Conservation (phyloP, 1,284 basidiomycete species). For the Ustilago cynodontis region DNA sequence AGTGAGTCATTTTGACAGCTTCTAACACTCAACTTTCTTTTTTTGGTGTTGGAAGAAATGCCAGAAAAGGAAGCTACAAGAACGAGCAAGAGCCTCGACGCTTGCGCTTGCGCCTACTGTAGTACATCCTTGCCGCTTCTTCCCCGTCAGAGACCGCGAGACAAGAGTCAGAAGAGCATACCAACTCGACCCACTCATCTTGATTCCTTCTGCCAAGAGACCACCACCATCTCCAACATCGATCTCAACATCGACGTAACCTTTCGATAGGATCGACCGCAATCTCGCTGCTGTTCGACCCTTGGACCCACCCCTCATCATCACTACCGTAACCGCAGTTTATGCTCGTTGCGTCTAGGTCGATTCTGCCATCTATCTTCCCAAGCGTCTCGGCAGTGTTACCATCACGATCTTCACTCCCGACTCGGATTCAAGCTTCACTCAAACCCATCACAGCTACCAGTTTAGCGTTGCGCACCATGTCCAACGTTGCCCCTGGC, state of each 20-base stretch:
- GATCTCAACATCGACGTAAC: not conserved
- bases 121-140: too few species aligned
- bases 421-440: not conserved
- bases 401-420: slow-evolving; percentile 12
- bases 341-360: slow-evolving; percentile 43
- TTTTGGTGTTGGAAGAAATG: too few species aligned
- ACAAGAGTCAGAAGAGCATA: slow-evolving; percentile 1
- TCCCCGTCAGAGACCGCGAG: too few species aligned
- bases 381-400: slow-evolving; percentile 28
- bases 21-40: not conserved
- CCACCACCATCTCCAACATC: slow-evolving; percentile 8
- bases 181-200: not conserved
- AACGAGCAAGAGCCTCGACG: not conserved
- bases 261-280: slow-evolving; percentile 8
- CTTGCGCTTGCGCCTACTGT: too few species aligned
- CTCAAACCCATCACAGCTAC: slow-evolving; percentile 5
- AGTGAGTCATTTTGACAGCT: slow-evolving; percentile 2
- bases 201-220: not conserved
- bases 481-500: slow-evolving; percentile 43
- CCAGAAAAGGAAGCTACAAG: slow-evolving; percentile 2
- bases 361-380: slow-evolving; percentile 31
- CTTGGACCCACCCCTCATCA: not conserved
- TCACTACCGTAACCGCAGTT: slow-evolving; percentile 7
- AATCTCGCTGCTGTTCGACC: slow-evolving; percentile 1
- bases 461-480: slow-evolving; percentile 20